Base-by-base conservation (phyloP, 768 basidiomycete species). In the Bullera alba region DNA sequence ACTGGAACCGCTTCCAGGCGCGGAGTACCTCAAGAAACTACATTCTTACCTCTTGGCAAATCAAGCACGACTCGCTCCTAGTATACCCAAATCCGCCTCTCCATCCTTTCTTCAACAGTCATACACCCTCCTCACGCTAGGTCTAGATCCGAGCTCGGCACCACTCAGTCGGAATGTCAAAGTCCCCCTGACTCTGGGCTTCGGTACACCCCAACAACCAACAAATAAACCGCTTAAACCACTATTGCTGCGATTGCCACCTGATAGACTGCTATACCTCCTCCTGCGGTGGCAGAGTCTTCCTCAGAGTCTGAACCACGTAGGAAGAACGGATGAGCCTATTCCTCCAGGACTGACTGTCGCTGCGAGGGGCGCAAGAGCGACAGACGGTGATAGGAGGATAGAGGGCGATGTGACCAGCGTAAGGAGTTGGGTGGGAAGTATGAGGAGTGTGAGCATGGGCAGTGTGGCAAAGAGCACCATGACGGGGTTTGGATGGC, bases 341-440 rank as follows among this genome's bases (percentile, higher is more conserved):
- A 54, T 72, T 8, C 60, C 63, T 23, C 53, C 53, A 2, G 65
- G 66, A 3, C 57, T 72, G 1, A 50, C 55, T 16, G 50, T 68
- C 1, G 51, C 57, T 21, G 60, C 67, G 16, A 45, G 64, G 21
- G 69, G 69, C 8, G 57, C 61, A n/a, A 45, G 57, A 16, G 39
- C 50, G 25, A 54, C 56, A 34, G 57, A 47, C 10, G 43, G 47
- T 21, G 53, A 50, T 27, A 42, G 48, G 5, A 49, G 43, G 34
- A 42, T 52, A n/a, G 67, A 69, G 43, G 70, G 68, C 2, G 70
- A 72, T 58, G 66, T 70, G 16, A 54, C 54, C 49, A 65, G 62
- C 46, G 67, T 72, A 4, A 50, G 58, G 39, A 70, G 68, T 44
- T 72, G 70, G 70, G 70, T 69, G 8, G 70, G 70, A 0, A 70